These are phyloP conservation scores for Pisolithus thermaeus DNA, from an alignment of 1,284 basidiomycete species.

Conservation along the genomic window DNA sequence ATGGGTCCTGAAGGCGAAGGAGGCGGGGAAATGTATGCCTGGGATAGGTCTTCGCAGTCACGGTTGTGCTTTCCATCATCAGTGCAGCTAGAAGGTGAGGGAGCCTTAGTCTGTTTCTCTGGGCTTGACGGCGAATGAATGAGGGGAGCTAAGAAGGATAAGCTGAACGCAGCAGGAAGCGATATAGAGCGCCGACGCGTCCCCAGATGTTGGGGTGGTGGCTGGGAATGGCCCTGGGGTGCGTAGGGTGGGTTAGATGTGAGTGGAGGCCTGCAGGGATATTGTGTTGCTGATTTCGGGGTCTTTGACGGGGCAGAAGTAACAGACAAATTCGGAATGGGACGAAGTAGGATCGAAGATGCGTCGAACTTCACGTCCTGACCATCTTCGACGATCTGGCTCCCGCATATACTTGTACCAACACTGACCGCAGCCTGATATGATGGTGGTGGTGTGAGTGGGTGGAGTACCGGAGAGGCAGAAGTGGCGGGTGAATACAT, in stretches of 20 bases:
- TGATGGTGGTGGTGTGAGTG: slow-evolving; percentile 22
- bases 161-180: slow-evolving; percentile 11
- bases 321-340: slow-evolving; percentile 15
- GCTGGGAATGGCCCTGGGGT: slow-evolving; percentile 4
- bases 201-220: not conserved
- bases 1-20: slow-evolving; percentile 21
- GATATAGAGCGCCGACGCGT: slow-evolving; percentile 20
- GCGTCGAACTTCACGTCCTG: slow-evolving; percentile 12
- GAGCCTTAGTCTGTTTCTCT: slow-evolving; percentile 1
- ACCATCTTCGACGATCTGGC: not conserved
- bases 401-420: not conserved
- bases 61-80: not conserved
- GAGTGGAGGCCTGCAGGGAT: slow-evolving; percentile 7
- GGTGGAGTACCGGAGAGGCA: slow-evolving; percentile 4
- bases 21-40: slow-evolving; percentile 24
- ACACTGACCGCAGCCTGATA: slow-evolving; percentile 12
- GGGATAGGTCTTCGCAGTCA: slow-evolving; percentile 24
- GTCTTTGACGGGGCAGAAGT: slow-evolving; percentile 4
- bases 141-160: slow-evolving; percentile 7
- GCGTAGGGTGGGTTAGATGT: slow-evolving; percentile 10
- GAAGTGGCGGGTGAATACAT: slow-evolving; percentile 17
- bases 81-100: not conserved
- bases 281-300: not conserved
- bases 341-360: slow-evolving; percentile 26
- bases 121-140: slow-evolving; percentile 12